Conservation (phyloP, 371 early-diverging fungal genomes). For the Mortierella sp. region DNA sequence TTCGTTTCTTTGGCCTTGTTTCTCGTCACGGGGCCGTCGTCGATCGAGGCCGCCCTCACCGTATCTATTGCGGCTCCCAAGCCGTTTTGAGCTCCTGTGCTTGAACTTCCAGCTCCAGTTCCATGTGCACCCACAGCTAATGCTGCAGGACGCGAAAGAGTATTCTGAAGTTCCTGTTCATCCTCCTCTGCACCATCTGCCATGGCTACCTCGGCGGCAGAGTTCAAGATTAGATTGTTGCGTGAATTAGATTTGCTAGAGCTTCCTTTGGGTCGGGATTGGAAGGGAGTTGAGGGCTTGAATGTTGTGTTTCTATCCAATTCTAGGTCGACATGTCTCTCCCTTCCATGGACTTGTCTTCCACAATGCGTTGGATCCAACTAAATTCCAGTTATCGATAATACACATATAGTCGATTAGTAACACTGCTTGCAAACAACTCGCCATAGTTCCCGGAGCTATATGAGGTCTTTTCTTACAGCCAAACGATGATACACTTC, state of each 20-base stretch:
- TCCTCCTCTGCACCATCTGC: constrained; percentile 45
- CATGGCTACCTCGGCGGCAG: constrained; percentile 46
- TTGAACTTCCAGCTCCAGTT: background rate
- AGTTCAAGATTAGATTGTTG: constrained; percentile 32
- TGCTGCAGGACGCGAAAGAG: constrained; percentile 26
- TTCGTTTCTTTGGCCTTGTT: constrained; percentile 34
- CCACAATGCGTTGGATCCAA: constrained; percentile 83
- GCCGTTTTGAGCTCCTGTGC: background rate
- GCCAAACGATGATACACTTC: constrained; percentile 88
- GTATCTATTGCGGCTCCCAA: constrained; percentile 10
- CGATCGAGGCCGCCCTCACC: constrained; percentile 27
- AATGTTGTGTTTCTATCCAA: constrained; percentile 87
- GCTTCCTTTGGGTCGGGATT: constrained; percentile 27
- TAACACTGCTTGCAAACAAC: too few relatives aligned
- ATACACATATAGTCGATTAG: background rate
- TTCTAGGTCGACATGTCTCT: constrained; percentile 84
- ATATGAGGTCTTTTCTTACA: constrained; percentile 56
- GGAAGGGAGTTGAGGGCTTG: constrained; percentile 36
- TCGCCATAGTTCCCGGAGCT: background rate
- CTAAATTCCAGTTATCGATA: constrained; percentile 43
- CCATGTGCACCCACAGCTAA: background rate
- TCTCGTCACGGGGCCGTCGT: constrained; percentile 5
- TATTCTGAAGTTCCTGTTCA: constrained; percentile 50
- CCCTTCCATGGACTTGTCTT: constrained; percentile 77
- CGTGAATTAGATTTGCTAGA: constrained; percentile 17